Conservation (phyloP, 148 eudicot genomes). For the Polygonum maritimum region DNA sequence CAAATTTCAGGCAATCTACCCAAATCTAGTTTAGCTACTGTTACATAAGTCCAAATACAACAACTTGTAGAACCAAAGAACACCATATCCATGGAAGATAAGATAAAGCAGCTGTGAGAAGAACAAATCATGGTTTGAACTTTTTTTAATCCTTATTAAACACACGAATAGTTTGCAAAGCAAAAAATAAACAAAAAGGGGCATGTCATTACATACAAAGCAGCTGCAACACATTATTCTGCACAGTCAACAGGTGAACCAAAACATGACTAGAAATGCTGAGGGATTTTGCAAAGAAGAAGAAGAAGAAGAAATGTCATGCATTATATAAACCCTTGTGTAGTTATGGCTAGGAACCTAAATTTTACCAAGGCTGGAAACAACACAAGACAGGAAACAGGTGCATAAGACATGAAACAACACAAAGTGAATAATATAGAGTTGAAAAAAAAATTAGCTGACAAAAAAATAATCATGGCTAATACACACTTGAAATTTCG, state of each 20-base stretch:
- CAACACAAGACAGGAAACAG: too few relatives aligned
- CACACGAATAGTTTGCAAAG: background rate
- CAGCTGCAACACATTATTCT: background rate
- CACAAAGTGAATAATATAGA: background rate
- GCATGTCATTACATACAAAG: background rate
- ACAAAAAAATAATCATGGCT: background rate
- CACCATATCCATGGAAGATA: background rate
- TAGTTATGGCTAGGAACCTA: too few relatives aligned
- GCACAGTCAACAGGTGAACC: background rate
- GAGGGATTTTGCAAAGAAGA: background rate
- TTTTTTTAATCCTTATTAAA: background rate
- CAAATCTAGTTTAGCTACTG: background rate
- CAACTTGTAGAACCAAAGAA: background rate
- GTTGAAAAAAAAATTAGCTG: background rate
- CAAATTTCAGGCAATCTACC: too few relatives aligned
- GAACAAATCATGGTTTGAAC: background rate
- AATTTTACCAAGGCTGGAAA: too few relatives aligned
- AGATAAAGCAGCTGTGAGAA: background rate
- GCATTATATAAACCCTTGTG: constrained; percentile 5
- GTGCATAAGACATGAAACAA: too few relatives aligned
- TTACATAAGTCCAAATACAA: background rate
- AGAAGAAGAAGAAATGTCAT: background rate
- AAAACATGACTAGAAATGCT: background rate
- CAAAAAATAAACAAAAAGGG: background rate
- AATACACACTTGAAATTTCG: constrained; percentile 78